phyloP scores from a whole-genome alignment of 2,329 filamentous ascomycete species.

The Thielaviopsis punctulata region DNA sequence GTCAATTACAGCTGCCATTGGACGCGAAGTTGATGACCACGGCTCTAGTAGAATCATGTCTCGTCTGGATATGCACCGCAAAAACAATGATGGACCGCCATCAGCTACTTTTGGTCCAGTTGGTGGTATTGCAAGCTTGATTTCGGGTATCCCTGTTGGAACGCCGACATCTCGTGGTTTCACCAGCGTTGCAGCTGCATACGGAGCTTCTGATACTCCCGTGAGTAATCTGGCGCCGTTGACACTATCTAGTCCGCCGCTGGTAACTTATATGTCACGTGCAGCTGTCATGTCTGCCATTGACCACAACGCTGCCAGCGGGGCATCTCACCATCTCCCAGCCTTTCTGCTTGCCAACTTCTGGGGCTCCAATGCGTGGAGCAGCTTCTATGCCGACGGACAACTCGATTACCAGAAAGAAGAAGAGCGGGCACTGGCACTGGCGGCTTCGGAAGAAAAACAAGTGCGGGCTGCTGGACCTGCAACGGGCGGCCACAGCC shows the following conservation, averaged over 20 bases:
- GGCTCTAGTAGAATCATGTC: constrained; percentile 54
- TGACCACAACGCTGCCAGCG: constrained; percentile 51
- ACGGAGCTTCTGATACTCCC: constrained; percentile 26
- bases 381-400: constrained; percentile 18
- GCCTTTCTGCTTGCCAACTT: constrained; percentile 81
- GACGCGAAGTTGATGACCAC: constrained; percentile 13
- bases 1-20: constrained; percentile 34
- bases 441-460: constrained; percentile 8
- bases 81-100: constrained; percentile 27
- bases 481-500: constrained; percentile 1
- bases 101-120: constrained; percentile 23
- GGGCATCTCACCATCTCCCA: constrained; percentile 55
- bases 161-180: background rate
- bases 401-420: constrained; percentile 12
- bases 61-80: constrained; percentile 78
- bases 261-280: constrained; percentile 72
- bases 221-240: constrained; percentile 57
- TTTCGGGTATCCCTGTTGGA: constrained; percentile 39
- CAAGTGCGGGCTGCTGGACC: constrained; percentile 9
- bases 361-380: constrained; percentile 80
- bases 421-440: constrained; percentile 7
- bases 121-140: constrained; percentile 65
- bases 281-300: constrained; percentile 66
- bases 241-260: constrained; percentile 68
- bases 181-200: background rate